These are phyloP conservation scores for Russula emetica DNA, from an alignment of 768 basidiomycete genomes.

Conservation along the genomic window DNA sequence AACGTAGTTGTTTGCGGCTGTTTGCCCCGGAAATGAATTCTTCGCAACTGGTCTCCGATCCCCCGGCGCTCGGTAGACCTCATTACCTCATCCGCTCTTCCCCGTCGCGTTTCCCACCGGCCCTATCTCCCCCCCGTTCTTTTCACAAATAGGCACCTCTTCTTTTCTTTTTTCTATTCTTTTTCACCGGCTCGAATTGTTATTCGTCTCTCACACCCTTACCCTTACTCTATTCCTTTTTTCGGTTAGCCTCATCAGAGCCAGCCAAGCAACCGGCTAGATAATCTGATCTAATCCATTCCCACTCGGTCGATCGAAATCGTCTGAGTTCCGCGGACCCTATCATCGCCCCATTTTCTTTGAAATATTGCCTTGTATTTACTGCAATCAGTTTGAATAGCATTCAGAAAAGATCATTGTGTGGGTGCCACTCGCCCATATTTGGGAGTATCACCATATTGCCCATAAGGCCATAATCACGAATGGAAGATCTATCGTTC, in stretches of 20 bases:
- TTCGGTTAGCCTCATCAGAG: background rate
- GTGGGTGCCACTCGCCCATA: background rate
- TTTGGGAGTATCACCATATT: background rate
- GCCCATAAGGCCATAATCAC: background rate
- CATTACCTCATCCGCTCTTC: slow-evolving; percentile 8
- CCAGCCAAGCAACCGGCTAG: background rate
- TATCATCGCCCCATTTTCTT: background rate
- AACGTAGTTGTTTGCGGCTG: slow-evolving; percentile 1
- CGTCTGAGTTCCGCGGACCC: background rate
- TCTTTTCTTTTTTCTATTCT: background rate
- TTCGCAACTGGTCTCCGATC: background rate
- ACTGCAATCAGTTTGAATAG: background rate
- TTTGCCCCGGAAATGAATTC: slow-evolving; percentile 24
- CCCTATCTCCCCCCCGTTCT: background rate
- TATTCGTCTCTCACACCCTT: slow-evolving; percentile 1
- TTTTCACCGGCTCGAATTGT: background rate
- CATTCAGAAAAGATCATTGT: no score
- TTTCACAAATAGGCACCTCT: slow-evolving; percentile 4
- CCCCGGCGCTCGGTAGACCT: background rate
- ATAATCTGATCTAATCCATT: background rate
- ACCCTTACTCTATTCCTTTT: background rate
- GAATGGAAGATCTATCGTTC: slow-evolving; percentile 6
- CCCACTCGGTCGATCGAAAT: background rate
- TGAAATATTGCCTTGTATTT: background rate
- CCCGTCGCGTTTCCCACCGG: slow-evolving; percentile 1